A percentile compares a stretch with the other conserved stretches of the same genome.
phyloP scores from a whole-genome alignment of 2,329 filamentous ascomycete species.

The Ramularia endophylla region DNA sequence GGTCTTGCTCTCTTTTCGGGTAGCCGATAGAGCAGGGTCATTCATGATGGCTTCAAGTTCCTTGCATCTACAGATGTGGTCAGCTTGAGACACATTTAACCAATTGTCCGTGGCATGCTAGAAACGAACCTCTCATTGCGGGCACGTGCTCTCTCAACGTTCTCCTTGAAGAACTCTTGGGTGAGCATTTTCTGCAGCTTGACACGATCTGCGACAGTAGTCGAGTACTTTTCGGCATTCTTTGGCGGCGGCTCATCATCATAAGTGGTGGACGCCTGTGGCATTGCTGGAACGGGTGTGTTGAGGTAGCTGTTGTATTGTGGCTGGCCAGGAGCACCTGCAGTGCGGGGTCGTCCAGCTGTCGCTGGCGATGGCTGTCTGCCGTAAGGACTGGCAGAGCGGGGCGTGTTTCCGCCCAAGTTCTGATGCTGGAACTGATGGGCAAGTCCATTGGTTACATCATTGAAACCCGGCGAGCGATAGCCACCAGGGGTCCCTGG shows the following conservation, averaged over 20 bases:
- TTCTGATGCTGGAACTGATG: slow-evolving; percentile 98
- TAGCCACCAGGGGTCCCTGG: slow-evolving; percentile 47
- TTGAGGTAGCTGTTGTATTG: slow-evolving; percentile 61
- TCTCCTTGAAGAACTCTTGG: slow-evolving; percentile 92
- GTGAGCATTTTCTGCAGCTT: slow-evolving; percentile 61
- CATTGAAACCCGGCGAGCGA: slow-evolving; percentile 59
- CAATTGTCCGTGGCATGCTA: not conserved
- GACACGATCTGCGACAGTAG: slow-evolving; percentile 71
- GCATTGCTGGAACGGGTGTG: slow-evolving; percentile 53
- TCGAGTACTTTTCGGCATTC: slow-evolving; percentile 79
- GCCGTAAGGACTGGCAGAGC: slow-evolving; percentile 62
- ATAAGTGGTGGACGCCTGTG: slow-evolving; percentile 33
- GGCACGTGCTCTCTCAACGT: slow-evolving; percentile 90
- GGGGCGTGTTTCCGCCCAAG: slow-evolving; percentile 55
- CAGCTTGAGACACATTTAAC: slow-evolving; percentile 5
- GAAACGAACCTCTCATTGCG: slow-evolving; percentile 76
- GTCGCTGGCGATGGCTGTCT: slow-evolving; percentile 60
- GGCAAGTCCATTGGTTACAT: slow-evolving; percentile 83
- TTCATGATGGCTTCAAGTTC: slow-evolving; percentile 83
- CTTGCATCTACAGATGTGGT: slow-evolving; percentile 60
- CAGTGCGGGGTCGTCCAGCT: slow-evolving; percentile 71
- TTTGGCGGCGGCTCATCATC: slow-evolving; percentile 68
- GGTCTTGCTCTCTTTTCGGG: slow-evolving; percentile 77
- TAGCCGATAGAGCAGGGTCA: slow-evolving; percentile 67
- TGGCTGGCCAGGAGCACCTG: slow-evolving; percentile 57